Percentiles rank a stretch among this genome's conserved stretches.
These are phyloP conservation scores for Penicillium sp. DNA, from an alignment of 2,329 filamentous ascomycete genomes.

Conservation along the genomic window DNA sequence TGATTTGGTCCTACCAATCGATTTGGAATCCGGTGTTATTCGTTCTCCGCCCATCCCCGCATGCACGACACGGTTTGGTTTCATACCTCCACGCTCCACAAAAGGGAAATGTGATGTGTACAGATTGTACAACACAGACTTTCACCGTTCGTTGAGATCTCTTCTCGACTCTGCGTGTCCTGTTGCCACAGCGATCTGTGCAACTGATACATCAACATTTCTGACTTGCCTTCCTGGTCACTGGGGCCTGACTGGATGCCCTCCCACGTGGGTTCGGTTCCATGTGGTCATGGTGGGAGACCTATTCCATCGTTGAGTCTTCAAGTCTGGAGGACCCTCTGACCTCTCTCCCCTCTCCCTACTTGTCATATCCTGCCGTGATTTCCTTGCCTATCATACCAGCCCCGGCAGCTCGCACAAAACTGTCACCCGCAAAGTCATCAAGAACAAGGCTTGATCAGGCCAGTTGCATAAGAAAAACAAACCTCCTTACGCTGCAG, in stretches of 20 bases:
- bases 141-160: not conserved
- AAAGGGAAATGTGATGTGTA: constrained; percentile 4
- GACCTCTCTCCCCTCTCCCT: not conserved
- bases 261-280: constrained; percentile 4
- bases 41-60: constrained; percentile 1
- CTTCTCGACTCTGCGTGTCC: not conserved
- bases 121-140: constrained; percentile 1
- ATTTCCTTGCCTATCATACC: not conserved
- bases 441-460: not conserved
- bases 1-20: not conserved
- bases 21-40: not conserved
- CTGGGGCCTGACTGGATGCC: not conserved
- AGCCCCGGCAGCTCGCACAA: not conserved
- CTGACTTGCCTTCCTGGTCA: not conserved
- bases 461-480: constrained; percentile 8
- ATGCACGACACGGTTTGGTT: constrained; percentile 4
- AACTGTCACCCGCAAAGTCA: not conserved
- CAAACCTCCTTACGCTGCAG: constrained; percentile 19
- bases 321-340: not conserved
- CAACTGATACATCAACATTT: constrained; percentile 3
- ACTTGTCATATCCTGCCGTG: not conserved
- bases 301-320: not conserved
- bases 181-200: not conserved
- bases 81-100: not conserved
- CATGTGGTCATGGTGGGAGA: constrained; percentile 1